Base-by-base conservation (phyloP, 495 filamentous ascomycete genomes). In the Diplogelasinospora grovesii region DNA sequence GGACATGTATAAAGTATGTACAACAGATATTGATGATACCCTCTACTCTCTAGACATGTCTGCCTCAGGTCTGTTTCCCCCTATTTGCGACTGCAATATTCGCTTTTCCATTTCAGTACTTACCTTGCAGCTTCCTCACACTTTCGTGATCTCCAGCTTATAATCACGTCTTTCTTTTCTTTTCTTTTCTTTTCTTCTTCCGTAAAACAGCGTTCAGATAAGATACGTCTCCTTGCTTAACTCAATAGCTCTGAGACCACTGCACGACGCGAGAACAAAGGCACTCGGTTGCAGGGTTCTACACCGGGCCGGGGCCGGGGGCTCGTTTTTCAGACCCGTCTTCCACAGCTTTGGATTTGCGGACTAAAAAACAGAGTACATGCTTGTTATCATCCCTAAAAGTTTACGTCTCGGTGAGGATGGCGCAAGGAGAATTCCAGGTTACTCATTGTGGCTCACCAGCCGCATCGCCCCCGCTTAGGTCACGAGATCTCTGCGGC, bases 321-420 rank as follows among this genome's bases (percentile, higher is more conserved):
- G 64, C 65, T 70, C 68, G 63, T 70, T 69, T 69, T 52, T 70
- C 69, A 73, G 69, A 73, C 46, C 60, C 59, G 63, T 46, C 53
- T 66, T 69, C 65, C 61, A 61, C 52, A 69, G 61, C 51, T 64
- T 69, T 68, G 66, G 69, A 65, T 53, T 48, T 52, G 50, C 61
- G 68, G 68, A 73, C 68, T 73, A 73, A 65, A 69, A 59, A 66
- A 68, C 65, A 62, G 66, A 71, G 68, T 64, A 73, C 65, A 73
- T 69, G 38, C 58, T 43, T 30, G 7, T 34, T 33, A 7, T 36
- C 22, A 10, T 34, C 6, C 14, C 15, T n/a, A n/a, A n/a, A n/a
- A n/a, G n/a, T n/a, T n/a, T n/a, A n/a, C n/a, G n/a, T n/a, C n/a
- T n/a, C n/a, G n/a, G n/a, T n/a, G n/a, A n/a, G n/a, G n/a, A n/a